Base-by-base conservation (phyloP, 2,329 filamentous ascomycete species). In the Aureobasidium pullulans region DNA sequence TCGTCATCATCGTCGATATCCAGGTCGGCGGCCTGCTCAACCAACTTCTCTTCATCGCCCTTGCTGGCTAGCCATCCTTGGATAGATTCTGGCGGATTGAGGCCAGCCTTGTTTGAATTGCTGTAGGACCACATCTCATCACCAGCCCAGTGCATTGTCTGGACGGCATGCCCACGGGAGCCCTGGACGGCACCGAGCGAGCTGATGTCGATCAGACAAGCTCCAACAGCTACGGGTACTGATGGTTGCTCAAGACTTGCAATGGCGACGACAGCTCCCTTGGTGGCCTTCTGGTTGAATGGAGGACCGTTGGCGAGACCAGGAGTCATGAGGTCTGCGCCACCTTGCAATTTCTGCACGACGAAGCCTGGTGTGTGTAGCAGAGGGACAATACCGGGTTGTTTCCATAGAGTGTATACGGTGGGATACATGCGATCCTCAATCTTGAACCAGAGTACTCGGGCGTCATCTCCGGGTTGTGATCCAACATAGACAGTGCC, bases 71-170 rank as follows among this genome's bases (percentile, higher is more conserved):
- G 39, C 75, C 77, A 87, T 0, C 79, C 82, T 16, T 79, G 73
- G 15, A 86, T 67, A 11, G 76, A 71, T 31, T 79, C 77, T 1
- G 84, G 84, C 11, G 80, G 73, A 15, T 77, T 71, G 40, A 73
- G 72, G 9, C 83, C 84, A 16, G 79, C 76, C 61, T 76, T 79
- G 5, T 78, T 81, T 31, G 73, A 75, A 34, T 78, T 75, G 65
- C 79, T 84, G 81, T 83, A 86, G 4, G 76, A 75, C 84, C 84
- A 88, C n/a, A 87, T 67, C 71, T 88, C 85, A 71, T 88, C 85
- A 1, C 85, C 84, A 62, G 79, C 77, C 85, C 85, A 88, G 66
- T 88, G 85, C 50, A 87, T 72, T 4, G 81, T 84, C 63, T 82
- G 78, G 9, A 88, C 84, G 1, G 85, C 85, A 71, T 83, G 81